Evolutionary conservation across 805 yeast genomes (phyloP).

Genomic region (Wickerhamiella alocasiicola): DNA sequence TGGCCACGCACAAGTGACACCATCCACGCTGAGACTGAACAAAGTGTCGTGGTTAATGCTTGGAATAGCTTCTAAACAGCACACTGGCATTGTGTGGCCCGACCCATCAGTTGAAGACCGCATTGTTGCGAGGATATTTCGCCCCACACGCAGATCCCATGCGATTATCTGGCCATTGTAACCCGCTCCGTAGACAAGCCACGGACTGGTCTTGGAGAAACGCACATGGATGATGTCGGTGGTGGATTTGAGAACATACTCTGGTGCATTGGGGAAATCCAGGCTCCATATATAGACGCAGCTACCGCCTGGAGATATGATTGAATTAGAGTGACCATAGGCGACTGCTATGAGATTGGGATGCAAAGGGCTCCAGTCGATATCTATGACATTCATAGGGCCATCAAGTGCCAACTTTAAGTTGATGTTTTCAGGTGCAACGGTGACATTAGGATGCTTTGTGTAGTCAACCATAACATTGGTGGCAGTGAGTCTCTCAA

Average conservation of each 20-base stretch:
- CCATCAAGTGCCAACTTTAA: not conserved
- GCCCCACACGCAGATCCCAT: conserved; percentile 35
- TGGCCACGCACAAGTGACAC: conserved; percentile 30
- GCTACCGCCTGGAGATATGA: conserved; percentile 9
- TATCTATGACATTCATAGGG: conserved; percentile 20
- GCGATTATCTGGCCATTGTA: conserved; percentile 37
- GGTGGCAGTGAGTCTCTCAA: conserved; percentile 24
- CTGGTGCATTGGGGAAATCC: conserved; percentile 25
- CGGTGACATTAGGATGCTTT: not conserved
- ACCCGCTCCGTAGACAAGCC: conserved; percentile 36
- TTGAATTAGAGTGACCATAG: conserved; percentile 18
- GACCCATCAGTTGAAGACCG: conserved; percentile 23
- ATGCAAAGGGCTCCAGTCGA: conserved; percentile 29
- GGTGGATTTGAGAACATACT: conserved; percentile 32
- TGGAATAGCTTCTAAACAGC: conserved; percentile 23
- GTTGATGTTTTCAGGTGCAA: not conserved
- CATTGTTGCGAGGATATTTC: conserved; percentile 22
- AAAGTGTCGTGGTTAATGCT: conserved; percentile 24
- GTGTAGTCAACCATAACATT: conserved; percentile 26
- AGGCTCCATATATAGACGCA: conserved; percentile 28
- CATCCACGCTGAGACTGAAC: conserved; percentile 28
- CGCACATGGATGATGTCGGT: conserved; percentile 31
- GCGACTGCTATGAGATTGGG: conserved; percentile 29
- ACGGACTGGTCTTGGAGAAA: conserved; percentile 32
- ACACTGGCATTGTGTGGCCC: conserved; percentile 29